A percentile compares a stretch with the other conserved stretches of the same genome.
phyloP scores from a whole-genome alignment of 2,329 filamentous ascomycete species.

The Botryotinia globosa region DNA sequence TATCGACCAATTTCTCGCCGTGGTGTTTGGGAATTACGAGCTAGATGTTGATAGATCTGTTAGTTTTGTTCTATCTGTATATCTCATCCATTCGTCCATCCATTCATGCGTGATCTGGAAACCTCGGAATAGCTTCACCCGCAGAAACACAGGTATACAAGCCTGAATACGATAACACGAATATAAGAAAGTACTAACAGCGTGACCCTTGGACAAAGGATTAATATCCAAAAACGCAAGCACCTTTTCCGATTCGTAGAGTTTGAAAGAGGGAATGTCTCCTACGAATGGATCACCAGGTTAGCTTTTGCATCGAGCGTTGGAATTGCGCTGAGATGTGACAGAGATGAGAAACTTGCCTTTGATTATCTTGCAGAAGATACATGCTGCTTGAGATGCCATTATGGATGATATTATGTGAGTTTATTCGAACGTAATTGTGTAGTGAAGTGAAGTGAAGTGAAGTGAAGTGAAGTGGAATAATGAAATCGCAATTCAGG shows the following conservation, averaged over 20 bases:
- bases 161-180: background rate
- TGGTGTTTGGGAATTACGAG: conserved; percentile 96
- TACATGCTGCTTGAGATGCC: conserved; percentile 59
- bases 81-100: background rate
- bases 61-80: background rate
- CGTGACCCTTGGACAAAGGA: conserved; percentile 82
- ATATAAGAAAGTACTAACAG: conserved; percentile 56
- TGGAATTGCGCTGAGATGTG: conserved; percentile 23
- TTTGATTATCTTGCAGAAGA: conserved; percentile 99
- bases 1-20: conserved; percentile 85
- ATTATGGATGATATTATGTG: background rate
- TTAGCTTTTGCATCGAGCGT: conserved; percentile 16
- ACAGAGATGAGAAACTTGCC: conserved; percentile 47
- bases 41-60: conserved; percentile 39
- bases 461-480: background rate
- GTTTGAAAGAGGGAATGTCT: conserved; percentile 94
- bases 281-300: conserved; percentile 51
- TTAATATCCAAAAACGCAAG: conserved; percentile 96
- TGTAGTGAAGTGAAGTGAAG: too few species aligned
- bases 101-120: background rate
- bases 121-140: too few species aligned
- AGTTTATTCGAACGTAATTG: background rate
- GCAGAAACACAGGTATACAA: background rate
- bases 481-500: background rate
- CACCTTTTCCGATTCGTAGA: conserved; percentile 91